phyloP scores from a whole-genome alignment of 148 eudicot species.

The Rhododendron vialii region DNA sequence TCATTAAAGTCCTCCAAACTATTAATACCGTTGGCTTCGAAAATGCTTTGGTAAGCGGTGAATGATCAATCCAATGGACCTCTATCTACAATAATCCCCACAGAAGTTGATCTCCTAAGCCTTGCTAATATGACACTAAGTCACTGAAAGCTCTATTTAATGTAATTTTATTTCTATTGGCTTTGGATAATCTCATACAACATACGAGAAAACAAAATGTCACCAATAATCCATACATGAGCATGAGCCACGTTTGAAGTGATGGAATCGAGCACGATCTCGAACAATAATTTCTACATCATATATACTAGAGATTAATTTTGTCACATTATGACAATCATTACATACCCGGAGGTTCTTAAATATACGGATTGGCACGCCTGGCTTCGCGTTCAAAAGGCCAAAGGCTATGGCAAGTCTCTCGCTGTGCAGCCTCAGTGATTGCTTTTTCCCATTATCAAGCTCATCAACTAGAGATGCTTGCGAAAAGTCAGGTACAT shows the following conservation, averaged over 20 bases:
- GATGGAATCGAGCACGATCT: conserved; percentile 70
- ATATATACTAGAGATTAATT: conserved; percentile 44
- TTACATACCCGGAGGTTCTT: conserved; percentile 66
- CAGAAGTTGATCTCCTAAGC: conserved; percentile 2
- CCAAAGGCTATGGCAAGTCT: conserved; percentile 78
- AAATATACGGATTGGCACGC: conserved; percentile 60
- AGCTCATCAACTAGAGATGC: conserved; percentile 57
- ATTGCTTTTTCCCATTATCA: conserved; percentile 30
- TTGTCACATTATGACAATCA: conserved; percentile 67
- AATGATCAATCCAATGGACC: neutral
- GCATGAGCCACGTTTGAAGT: conserved; percentile 55
- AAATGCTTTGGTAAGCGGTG: neutral
- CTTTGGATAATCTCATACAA: neutral
- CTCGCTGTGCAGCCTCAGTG: conserved; percentile 62
- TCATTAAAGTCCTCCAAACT: neutral
- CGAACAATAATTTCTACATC: conserved; percentile 60
- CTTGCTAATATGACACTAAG: neutral
- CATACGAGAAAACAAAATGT: neutral
- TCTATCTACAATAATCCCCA: neutral
- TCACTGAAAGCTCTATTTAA: neutral
- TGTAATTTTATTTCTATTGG: neutral
- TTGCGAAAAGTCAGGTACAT: conserved; percentile 42
- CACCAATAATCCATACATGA: conserved; percentile 67
- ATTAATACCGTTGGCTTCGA: neutral
- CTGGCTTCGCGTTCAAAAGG: conserved; percentile 41